A percentile compares a stretch with the other conserved stretches of the same genome.
Evolutionary conservation across 1,139 yeast species (phyloP).

Genomic region (Geotrichum phurueaensis): DNA sequence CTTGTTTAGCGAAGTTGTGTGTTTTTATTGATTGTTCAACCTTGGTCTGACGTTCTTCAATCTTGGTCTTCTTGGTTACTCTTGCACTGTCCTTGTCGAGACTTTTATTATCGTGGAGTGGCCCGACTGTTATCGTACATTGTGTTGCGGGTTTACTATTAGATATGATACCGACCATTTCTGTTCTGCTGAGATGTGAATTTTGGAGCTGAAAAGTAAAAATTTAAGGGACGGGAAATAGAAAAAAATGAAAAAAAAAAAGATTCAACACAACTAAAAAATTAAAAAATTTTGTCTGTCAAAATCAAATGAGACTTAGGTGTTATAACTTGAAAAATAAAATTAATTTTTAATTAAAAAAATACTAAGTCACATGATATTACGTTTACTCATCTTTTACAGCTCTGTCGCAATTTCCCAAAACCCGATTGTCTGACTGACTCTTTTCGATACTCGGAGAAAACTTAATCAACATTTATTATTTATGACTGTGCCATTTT

Average conservation of each 20-base stretch:
- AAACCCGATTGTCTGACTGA: neutral
- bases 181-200: neutral
- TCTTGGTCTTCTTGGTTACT: neutral
- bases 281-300: neutral
- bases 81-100: neutral
- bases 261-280: neutral
- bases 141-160: neutral
- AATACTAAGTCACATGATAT: neutral
- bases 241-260: neutral
- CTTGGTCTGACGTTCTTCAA: neutral
- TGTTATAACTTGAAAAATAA: neutral
- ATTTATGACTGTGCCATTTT: too few species aligned
- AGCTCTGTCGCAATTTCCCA: neutral
- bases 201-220: neutral
- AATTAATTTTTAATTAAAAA: neutral
- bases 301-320: neutral
- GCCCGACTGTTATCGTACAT: constrained; percentile 2
- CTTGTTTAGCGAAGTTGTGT: constrained; percentile 21
- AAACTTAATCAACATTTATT: neutral
- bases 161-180: neutral
- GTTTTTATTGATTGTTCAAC: constrained; percentile 6
- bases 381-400: neutral
- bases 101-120: neutral
- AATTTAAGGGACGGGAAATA: neutral
- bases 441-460: neutral